phyloP scores from a whole-genome alignment of 2,329 filamentous ascomycete species.

The Penicillium occitanis region DNA sequence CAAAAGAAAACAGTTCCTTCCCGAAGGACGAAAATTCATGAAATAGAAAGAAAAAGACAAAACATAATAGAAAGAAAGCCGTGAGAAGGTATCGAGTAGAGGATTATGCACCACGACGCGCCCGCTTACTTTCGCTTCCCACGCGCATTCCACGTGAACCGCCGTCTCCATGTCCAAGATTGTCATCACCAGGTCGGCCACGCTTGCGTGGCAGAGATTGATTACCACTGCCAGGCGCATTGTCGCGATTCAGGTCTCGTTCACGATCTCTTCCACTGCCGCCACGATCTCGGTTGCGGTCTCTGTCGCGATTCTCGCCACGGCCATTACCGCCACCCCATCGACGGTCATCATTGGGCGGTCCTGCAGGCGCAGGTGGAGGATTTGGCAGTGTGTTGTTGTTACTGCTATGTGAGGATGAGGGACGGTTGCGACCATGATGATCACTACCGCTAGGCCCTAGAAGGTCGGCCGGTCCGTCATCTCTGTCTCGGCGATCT shows the following conservation, averaged over 20 bases:
- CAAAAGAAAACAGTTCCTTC: not conserved
- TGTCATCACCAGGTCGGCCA: conserved; percentile 38
- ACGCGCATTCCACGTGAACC: conserved; percentile 40
- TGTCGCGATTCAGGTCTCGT: conserved; percentile 37
- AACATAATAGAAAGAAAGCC: not conserved
- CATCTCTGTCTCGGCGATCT: conserved; percentile 39
- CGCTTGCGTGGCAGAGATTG: conserved; percentile 38
- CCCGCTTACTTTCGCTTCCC: conserved; percentile 43
- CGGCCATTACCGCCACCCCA: conserved; percentile 35
- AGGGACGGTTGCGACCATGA: conserved; percentile 37
- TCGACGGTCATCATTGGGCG: conserved; percentile 36
- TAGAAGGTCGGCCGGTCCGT: conserved; percentile 25
- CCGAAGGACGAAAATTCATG: not conserved
- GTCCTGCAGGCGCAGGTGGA: conserved; percentile 23
- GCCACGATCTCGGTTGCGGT: conserved; percentile 36
- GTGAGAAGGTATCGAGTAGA: not conserved
- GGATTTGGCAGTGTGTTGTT: conserved; percentile 30
- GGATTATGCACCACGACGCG: conserved; percentile 39
- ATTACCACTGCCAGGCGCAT: conserved; percentile 32
- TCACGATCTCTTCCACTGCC: conserved; percentile 31
- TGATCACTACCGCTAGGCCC: conserved; percentile 30
- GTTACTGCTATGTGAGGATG: conserved; percentile 35
- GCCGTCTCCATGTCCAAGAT: conserved; percentile 30
- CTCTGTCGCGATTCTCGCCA: conserved; percentile 37
- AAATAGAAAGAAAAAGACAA: not conserved